Evolutionary conservation across 2,329 filamentous ascomycete genomes (phyloP), one percentile per base, ranked within the genome.

Genomic region (Trichoderma sp.): DNA sequence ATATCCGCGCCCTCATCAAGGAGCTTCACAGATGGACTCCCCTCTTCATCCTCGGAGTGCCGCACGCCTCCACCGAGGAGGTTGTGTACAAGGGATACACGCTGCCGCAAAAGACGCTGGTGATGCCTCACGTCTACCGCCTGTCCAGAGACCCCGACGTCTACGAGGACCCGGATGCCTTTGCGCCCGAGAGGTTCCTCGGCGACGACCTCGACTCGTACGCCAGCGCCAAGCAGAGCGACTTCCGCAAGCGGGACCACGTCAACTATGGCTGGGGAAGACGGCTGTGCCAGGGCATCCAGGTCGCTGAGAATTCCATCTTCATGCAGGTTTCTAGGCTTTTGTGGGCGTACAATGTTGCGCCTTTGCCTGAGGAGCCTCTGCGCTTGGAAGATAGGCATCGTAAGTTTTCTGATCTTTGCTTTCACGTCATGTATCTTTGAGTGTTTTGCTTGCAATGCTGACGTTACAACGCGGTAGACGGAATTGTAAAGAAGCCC

Each of bases 261-360:
- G 85, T 83, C 71, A 79, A 78, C 0, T 88, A 85, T 63, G 85
- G 85, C 19, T 81, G 80, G 12, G 85, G 85, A 1, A 77, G 85
- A 9, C 77, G 85, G 26, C 79, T 87, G 50, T 88, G 86, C 71
- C 84, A 82, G 5, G 86, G 85, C 0, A 83, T 84, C 39, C 82
- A 85, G 61, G 75, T 88, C 1, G 83, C 82, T 0, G 80, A 83
- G 60, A 78, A 79, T 3, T 78, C 76, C 12, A 67, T 85, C 12
- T 83, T 81, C 67, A 74, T 85, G 7, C 78, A 72, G 12, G 78
- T 84, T 45, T 76, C 81, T 9, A 76, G 81, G 2, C 75, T 85
- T 39, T 70, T 83, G 28, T 84, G 82, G 80, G 79, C 77, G 0
- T 83, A 81, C 69, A 70, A 80, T 41, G 74, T 81, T n/a, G 58